A percentile compares a stretch with the other conserved stretches of the same genome.
Conservation (phyloP, 208 protist genomes). For the Crithidia expoeki region DNA sequence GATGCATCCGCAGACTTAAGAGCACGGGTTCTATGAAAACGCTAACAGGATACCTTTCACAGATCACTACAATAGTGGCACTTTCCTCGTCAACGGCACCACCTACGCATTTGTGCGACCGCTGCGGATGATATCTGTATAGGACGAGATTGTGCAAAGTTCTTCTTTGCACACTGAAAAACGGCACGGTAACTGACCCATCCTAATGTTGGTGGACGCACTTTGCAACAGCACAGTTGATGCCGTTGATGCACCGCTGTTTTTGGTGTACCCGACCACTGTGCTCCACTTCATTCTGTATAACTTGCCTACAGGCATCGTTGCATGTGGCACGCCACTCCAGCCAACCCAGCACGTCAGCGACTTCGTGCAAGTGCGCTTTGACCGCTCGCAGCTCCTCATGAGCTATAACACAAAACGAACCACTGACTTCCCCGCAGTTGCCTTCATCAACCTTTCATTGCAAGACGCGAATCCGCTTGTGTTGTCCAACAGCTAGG, state of each 20-base stretch:
- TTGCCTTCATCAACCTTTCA: slow-evolving; percentile 7
- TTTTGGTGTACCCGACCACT: neutral
- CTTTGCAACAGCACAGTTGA: slow-evolving; percentile 1
- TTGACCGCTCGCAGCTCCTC: slow-evolving; percentile 6
- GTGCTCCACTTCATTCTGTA: slow-evolving; percentile 3
- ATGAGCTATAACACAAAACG: neutral
- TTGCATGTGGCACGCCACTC: neutral
- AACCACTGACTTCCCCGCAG: neutral
- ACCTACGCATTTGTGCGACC: slow-evolving; percentile 3
- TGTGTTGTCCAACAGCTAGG: slow-evolving; percentile 32
- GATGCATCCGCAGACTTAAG: neutral
- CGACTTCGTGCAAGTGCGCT: slow-evolving; percentile 7
- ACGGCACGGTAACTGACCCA: neutral
- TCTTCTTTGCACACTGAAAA: neutral
- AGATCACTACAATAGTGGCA: slow-evolving; percentile 6
- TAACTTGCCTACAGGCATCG: neutral
- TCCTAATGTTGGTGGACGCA: slow-evolving; percentile 5
- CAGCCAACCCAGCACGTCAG: neutral
- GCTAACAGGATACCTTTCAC: slow-evolving; percentile 15
- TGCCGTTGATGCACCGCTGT: neutral
- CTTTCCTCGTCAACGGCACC: slow-evolving; percentile 6
- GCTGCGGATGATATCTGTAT: neutral
- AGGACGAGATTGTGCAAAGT: neutral
- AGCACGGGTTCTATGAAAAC: neutral
- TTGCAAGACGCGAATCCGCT: neutral